Conservation (phyloP, 2,329 filamentous ascomycete genomes). For the Venturia pyrina region DNA sequence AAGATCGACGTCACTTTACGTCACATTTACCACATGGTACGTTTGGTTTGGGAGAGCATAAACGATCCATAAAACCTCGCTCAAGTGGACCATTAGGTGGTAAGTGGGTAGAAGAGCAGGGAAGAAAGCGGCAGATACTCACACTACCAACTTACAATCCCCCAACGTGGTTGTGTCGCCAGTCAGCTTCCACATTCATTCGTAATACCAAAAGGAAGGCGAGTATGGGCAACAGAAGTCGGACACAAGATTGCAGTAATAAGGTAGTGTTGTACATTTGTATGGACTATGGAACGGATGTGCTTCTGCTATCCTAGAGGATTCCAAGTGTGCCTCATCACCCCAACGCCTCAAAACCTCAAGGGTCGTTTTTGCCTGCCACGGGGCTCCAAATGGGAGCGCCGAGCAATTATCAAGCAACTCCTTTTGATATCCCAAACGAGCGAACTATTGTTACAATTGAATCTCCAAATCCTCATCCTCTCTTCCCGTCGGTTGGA, state of each 20-base stretch:
- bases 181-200: no score
- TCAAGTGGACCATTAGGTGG: neutral
- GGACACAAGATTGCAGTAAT: neutral
- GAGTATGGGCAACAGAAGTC: neutral
- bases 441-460: conserved; percentile 2
- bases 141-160: no score
- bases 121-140: no score
- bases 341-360: neutral
- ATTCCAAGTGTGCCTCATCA: neutral
- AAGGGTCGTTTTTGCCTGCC: neutral
- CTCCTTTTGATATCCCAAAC: conserved; percentile 5
- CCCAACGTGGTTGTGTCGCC: no score
- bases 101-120: no score
- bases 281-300: neutral
- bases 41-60: neutral
- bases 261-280: neutral
- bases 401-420: neutral
- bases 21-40: neutral
- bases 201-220: no score
- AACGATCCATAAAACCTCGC: neutral
- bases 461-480: neutral
- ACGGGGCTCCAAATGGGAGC: neutral
- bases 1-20: conserved; percentile 1
- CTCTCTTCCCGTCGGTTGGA: neutral
- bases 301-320: neutral